Base-by-base conservation (phyloP, 495 filamentous ascomycete species). In the Parmelia sp. region DNA sequence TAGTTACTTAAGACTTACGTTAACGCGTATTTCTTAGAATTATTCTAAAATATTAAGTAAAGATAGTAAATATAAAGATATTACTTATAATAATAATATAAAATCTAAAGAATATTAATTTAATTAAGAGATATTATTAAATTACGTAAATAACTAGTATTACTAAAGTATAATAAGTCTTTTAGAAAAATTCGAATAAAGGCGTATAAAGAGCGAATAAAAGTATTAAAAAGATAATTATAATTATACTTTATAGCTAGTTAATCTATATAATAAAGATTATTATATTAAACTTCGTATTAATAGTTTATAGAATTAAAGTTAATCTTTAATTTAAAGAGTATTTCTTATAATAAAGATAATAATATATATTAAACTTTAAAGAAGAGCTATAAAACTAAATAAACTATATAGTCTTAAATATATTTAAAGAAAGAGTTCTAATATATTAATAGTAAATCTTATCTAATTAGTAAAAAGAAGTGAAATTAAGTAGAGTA, bases 381-480 rank as follows among this genome's bases (percentile, higher is more conserved):
- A 25, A 11, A 66, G 25, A n/a, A 66, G 21, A 42, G 47, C 21
- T 40, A 62, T 66, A 36, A 45, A 8, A 9, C 39, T 33, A 11
- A 47, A 17, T 9, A 29, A 61, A n/a, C 23, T 47, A 27, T 57
- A 39, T 23, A 60, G 19, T 27, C 27, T 57, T 7, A 58, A 33
- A 44, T 62, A 61, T 19, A 29, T 61, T 14, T 58, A 35, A n/a
- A 66, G 35, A 21, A 47, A 61, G 45, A 66, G 19, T 10, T 51
- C 37, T 8, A 66, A n/a, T 19, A 61, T 8, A 49, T 57, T 37
- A 36, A 35, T 21, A 31, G 47, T 37, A 61, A 61, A 61, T 35
- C 36, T 57, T 37, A 42, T 39, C 15, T 36, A 39, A 57, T 62
- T 47, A 17, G 27, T 35, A 33, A 61, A 57, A 3, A 62, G 31